Conservation (phyloP, 805 yeast species). For the Metschnikowia kofuensis region DNA sequence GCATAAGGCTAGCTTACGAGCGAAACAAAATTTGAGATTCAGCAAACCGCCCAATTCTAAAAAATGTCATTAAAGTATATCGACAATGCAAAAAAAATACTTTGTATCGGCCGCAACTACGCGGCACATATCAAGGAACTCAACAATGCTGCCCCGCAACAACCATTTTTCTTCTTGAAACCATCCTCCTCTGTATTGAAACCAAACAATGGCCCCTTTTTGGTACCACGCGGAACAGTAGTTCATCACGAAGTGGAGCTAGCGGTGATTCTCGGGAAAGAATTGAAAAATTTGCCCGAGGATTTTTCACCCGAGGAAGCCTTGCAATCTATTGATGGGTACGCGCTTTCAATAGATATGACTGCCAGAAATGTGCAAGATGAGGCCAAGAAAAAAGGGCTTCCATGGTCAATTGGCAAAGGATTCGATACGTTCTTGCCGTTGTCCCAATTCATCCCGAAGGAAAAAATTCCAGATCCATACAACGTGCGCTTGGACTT, state of each 20-base stretch:
- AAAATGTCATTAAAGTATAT: conserved; percentile 43
- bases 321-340: conserved; percentile 75
- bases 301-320: conserved; percentile 65
- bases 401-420: conserved; percentile 96
- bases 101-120: conserved; percentile 95
- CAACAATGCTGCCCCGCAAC: conserved; percentile 74
- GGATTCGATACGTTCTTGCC: conserved; percentile 97
- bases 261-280: conserved; percentile 70
- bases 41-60: neutral
- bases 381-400: conserved; percentile 87
- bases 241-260: conserved; percentile 94
- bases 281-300: conserved; percentile 59
- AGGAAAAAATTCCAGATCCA: conserved; percentile 65
- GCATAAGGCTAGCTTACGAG: no score
- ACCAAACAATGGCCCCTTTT: conserved; percentile 65
- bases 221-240: conserved; percentile 74
- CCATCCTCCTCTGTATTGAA: conserved; percentile 75
- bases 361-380: conserved; percentile 96
- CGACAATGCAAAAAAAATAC: conserved; percentile 67
- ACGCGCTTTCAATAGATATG: conserved; percentile 86
- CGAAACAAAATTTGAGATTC: neutral
- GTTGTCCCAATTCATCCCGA: conserved; percentile 69
- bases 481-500: conserved; percentile 63
- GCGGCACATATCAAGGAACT: conserved; percentile 94
- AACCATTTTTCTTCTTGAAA: conserved; percentile 90